Evolutionary conservation across 768 basidiomycete species (phyloP), one percentile per base, ranked within the genome.

Genomic region (Brasilioporus rufonigricans): DNA sequence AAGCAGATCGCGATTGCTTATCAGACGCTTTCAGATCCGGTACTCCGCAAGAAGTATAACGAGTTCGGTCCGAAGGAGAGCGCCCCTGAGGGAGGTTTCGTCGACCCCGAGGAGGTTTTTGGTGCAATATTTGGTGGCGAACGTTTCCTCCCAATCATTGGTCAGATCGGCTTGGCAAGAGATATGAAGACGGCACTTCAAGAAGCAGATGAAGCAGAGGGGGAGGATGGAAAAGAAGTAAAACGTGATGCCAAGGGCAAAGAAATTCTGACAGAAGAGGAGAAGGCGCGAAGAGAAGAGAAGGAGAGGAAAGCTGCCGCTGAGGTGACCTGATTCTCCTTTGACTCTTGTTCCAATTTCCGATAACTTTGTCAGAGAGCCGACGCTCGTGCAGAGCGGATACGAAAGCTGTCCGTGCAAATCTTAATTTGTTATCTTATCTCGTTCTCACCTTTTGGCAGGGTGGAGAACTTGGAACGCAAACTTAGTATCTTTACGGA

Each of bases 121-220:
- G 82, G 89, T 6, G 86, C 87, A 12, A 89, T 96, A 56, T 96
- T 96, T 59, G 93, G 93, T 41, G 93, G 93, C 2, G 91, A 93
- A 48, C 74, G 85, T 29, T 95, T 95, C 71, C 73, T 85, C 41
- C 85, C 91, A 3, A 91, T 95, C 65, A 94, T 96, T 65, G 93
- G 93, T 9, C 79, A 87, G 41, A 93, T 95, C 61, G 90, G 89
- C 57, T 74, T 96, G 50, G 93, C 91, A 29, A 79, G 82, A 62
- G 93, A 96, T 64, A 94, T 96, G 93, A 96, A 96, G 76, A 80
- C 87, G 3, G 93, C 91, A 5, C 71, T 95, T 65, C 93, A 95
- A 65, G 92, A 94, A 66, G 91, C 85, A 0, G 89, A 88, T 35
- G 89, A 89, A 47, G 81, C 77, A 0, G 85, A 85, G 53, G 78